These are phyloP conservation scores for Aspergillus thermomutatus DNA, from an alignment of 2,329 filamentous ascomycete species.

Conservation along the genomic window DNA sequence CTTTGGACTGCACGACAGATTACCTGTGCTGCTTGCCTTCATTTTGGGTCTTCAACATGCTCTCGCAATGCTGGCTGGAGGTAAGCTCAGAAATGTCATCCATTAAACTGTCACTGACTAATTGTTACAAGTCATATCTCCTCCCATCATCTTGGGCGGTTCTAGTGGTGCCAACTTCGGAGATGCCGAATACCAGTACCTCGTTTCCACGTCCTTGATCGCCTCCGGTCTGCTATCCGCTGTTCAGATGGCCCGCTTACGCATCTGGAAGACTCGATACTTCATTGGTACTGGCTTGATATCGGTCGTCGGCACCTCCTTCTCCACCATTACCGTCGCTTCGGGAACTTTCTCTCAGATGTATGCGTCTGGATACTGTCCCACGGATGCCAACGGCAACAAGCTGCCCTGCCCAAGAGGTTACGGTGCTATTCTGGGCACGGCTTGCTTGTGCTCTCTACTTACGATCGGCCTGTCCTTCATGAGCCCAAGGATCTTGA, in stretches of 20 bases:
- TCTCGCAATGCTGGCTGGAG: constrained; percentile 61
- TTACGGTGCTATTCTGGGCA: constrained; percentile 64
- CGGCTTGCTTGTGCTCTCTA: constrained; percentile 44
- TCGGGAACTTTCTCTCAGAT: constrained; percentile 60
- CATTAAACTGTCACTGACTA: constrained; percentile 1
- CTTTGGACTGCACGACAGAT: constrained; percentile 66
- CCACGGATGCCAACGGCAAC: constrained; percentile 53
- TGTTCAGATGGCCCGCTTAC: constrained; percentile 65
- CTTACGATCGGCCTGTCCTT: constrained; percentile 65
- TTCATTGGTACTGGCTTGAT: constrained; percentile 64
- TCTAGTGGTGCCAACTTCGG: constrained; percentile 56
- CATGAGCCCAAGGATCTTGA: constrained; percentile 57
- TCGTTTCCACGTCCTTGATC: constrained; percentile 67
- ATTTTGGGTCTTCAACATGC: constrained; percentile 69
- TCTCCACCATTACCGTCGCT: constrained; percentile 64
- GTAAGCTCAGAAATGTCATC: constrained; percentile 13
- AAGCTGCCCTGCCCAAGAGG: constrained; percentile 61
- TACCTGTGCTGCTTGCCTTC: constrained; percentile 64
- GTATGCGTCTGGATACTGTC: constrained; percentile 64
- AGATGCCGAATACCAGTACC: constrained; percentile 56
- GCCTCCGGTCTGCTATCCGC: constrained; percentile 63
- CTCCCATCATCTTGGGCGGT: constrained; percentile 61
- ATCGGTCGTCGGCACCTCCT: constrained; percentile 66
- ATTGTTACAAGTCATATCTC: constrained; percentile 50
- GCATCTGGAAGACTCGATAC: constrained; percentile 61